Evolutionary conservation across 352 stramenopile genomes (phyloP).

Genomic region (Phytophthora megakarya): DNA sequence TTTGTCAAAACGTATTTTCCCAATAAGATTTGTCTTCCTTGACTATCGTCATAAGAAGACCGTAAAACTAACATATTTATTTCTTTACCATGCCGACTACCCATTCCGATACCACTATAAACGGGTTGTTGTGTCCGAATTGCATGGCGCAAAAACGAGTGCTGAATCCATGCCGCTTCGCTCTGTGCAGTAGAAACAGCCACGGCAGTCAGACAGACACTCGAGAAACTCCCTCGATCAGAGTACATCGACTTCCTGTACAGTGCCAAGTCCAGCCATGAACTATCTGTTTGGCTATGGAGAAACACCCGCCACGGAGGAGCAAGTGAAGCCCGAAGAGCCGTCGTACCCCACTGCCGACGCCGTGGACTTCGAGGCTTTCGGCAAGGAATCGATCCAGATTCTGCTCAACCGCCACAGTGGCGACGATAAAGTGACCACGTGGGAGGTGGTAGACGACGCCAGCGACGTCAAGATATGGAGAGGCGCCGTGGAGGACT

Average conservation of each 20-base stretch:
- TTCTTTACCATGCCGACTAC: too few relatives aligned
- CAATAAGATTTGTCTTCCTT: too few relatives aligned
- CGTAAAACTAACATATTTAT: too few relatives aligned
- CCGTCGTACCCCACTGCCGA: slow-evolving; percentile 48
- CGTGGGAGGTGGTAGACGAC: slow-evolving; percentile 72
- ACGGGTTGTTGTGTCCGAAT: neutral
- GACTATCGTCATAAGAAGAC: too few relatives aligned
- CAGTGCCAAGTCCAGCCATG: slow-evolving; percentile 25
- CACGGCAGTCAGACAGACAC: slow-evolving; percentile 9
- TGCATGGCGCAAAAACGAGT: slow-evolving; percentile 9
- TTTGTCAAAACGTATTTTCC: too few relatives aligned
- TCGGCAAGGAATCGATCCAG: slow-evolving; percentile 67
- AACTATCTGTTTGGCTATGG: slow-evolving; percentile 45
- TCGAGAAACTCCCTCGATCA: slow-evolving; percentile 29
- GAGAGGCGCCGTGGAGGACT: slow-evolving; percentile 65
- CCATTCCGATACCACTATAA: neutral
- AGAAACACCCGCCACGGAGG: slow-evolving; percentile 33
- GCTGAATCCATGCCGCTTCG: slow-evolving; percentile 28
- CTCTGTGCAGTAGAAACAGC: slow-evolving; percentile 26
- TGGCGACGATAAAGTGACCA: slow-evolving; percentile 67
- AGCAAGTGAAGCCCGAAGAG: slow-evolving; percentile 34
- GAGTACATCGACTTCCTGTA: neutral
- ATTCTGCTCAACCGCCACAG: slow-evolving; percentile 68
- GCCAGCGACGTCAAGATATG: slow-evolving; percentile 55
- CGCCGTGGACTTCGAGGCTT: slow-evolving; percentile 70